These are phyloP conservation scores for Capsicum baccatum DNA, from an alignment of 257 asterid genomes.

Conservation along the genomic window DNA sequence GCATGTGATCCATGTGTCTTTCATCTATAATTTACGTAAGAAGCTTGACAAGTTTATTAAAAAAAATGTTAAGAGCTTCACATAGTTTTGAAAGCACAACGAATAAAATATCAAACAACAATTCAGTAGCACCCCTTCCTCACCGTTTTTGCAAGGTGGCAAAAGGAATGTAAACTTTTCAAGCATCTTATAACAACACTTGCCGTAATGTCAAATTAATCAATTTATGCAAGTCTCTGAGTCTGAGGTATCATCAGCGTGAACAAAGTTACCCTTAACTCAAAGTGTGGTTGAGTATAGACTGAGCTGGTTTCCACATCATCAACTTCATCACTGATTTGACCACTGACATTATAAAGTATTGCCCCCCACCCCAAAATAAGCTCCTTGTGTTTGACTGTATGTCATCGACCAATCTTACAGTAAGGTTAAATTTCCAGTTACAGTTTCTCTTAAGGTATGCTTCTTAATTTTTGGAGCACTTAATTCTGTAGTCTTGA, in stretches of 20 bases:
- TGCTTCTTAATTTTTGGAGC: not conserved
- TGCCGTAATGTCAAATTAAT: slow-evolving; percentile 7
- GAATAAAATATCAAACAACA: not conserved
- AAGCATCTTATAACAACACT: not conserved
- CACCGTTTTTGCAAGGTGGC: slow-evolving; percentile 3
- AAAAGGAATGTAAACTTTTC: not conserved
- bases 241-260: not conserved
- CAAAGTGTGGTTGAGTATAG: not conserved
- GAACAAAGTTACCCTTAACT: not conserved
- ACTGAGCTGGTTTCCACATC: not conserved
- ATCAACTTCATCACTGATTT: not conserved
- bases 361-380: no score
- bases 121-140: not conserved
- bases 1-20: not conserved
- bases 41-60: not conserved
- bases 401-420: no score
- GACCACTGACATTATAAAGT: no score
- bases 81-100: not conserved
- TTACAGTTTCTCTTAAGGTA: not conserved
- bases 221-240: not conserved
- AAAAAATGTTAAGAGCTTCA: not conserved
- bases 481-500: not conserved
- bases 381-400: no score
- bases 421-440: not conserved
- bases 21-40: not conserved